Conservation (phyloP, 306 rosid genomes). For the Arachis hypogaea region DNA sequence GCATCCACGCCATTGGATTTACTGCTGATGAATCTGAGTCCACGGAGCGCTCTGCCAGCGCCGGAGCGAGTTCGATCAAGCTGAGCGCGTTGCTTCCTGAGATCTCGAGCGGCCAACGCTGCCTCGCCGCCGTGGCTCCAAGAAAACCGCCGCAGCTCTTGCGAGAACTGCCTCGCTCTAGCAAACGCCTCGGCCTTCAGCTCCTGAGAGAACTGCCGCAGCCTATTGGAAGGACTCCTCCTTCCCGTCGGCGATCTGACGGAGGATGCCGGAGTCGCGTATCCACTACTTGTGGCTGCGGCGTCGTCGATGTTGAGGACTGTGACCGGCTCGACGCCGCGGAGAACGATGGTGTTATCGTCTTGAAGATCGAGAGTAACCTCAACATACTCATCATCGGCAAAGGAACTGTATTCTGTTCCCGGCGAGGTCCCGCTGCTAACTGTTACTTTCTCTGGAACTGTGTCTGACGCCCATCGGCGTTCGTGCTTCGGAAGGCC, state of each 20-base stretch:
- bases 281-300: conserved; percentile 24
- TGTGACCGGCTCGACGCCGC: conserved; percentile 82
- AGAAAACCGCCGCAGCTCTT: conserved; percentile 77
- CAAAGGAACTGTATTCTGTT: conserved; percentile 47
- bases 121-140: conserved; percentile 72
- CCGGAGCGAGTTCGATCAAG: conserved; percentile 82
- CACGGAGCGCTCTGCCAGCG: conserved; percentile 76
- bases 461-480: conserved; percentile 79
- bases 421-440: conserved; percentile 65
- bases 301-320: conserved; percentile 55
- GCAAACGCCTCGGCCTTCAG: conserved; percentile 87
- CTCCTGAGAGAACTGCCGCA: conserved; percentile 87
- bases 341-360: conserved; percentile 78
- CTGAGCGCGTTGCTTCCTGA: conserved; percentile 81
- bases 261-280: conserved; percentile 51
- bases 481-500: conserved; percentile 56
- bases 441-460: conserved; percentile 47
- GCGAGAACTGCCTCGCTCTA: conserved; percentile 83
- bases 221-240: conserved; percentile 59
- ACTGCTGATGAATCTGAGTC: conserved; percentile 71
- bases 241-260: conserved; percentile 59
- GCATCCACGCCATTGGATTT: conserved; percentile 69
- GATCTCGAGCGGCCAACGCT: conserved; percentile 69
- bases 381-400: conserved; percentile 85
- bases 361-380: conserved; percentile 88